phyloP scores from a whole-genome alignment of 257 asterid species.

The Ballota nigra region DNA sequence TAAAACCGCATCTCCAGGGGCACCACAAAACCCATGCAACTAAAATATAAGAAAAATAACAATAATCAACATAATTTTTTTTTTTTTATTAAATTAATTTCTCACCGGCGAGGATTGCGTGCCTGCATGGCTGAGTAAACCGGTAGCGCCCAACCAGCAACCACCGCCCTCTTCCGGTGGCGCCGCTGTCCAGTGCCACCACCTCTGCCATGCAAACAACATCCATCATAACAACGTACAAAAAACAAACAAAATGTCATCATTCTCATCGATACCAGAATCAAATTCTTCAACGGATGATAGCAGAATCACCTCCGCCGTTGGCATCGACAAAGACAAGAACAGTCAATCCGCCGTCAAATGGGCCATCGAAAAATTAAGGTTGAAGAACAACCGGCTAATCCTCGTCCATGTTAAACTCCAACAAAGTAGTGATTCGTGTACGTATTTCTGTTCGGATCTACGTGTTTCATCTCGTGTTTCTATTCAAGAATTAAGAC shows the following conservation, averaged over 20 bases:
- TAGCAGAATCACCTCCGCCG: slow-evolving; percentile 42
- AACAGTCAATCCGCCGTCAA: slow-evolving; percentile 80
- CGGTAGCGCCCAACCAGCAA: slow-evolving; percentile 33
- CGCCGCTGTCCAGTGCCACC: slow-evolving; percentile 30
- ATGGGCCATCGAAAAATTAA: slow-evolving; percentile 76
- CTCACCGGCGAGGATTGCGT: slow-evolving; percentile 9
- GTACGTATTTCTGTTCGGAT: slow-evolving; percentile 54
- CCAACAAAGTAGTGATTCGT: slow-evolving; percentile 27
- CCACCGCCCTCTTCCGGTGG: slow-evolving; percentile 19
- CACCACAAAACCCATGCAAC: slow-evolving; percentile 20
- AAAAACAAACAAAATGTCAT: too few relatives aligned
- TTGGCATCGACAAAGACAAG: slow-evolving; percentile 79
- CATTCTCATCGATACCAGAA: slow-evolving; percentile 22
- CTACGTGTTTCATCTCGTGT: background rate
- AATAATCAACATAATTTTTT: background rate
- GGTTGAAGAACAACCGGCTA: slow-evolving; percentile 38
- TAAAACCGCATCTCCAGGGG: slow-evolving; percentile 9
- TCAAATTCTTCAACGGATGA: slow-evolving; percentile 24
- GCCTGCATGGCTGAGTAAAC: slow-evolving; percentile 38
- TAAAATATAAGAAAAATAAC: background rate
- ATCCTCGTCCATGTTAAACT: slow-evolving; percentile 61
- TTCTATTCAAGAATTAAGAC: background rate
- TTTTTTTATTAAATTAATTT: background rate
- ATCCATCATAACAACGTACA: background rate
- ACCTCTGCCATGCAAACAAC: slow-evolving; percentile 18